Evolutionary conservation across 371 early-diverging fungal genomes (phyloP), one percentile per base, ranked within the genome.

Genomic region (Mucor lusitanicus): DNA sequence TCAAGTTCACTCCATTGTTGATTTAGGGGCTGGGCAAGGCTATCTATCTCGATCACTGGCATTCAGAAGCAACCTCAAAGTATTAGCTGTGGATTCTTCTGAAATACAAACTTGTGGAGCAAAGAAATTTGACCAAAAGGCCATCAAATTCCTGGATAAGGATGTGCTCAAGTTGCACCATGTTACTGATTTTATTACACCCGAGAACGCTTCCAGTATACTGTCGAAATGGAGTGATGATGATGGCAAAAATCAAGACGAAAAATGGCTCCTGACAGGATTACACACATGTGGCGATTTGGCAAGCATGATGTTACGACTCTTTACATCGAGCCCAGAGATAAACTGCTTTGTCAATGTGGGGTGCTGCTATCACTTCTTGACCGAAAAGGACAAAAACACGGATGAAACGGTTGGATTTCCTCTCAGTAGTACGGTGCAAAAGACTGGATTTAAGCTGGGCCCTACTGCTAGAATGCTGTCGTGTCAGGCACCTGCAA

Each of bases 241-340:
- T 40, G 28, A 60, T 32, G 44, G 61, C n/a, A 23, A 33, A 21
- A 25, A 5, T 2, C 65, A 63, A 4, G 62, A 69, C 13, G 61
- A 74, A 30, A 48, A 77, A 19, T 94, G 92, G 92, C 73, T 93
- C 40, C 74, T 94, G 0, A 92, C 92, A 67, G 95, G 95, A 4
- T 78, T 95, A 13, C 95, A 95, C 65, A 87, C 95, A 0, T 95
- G 96, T 67, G 96, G 96, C 2, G 91, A 95, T 67, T 68, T 95
- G 54, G 85, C 92, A 5, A 85, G 87, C 53, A 83, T 88, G 28
- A 88, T 90, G 69, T 74, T 94, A 39, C 81, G 86, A 35, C 74
- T 92, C 30, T 95, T 92, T 75, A 78, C 85, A 8, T 77, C 84
- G 42, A 85, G 87, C 19, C 76, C 84, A 17, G 68, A 80, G 40